Evolutionary conservation across 2,329 filamentous ascomycete species (phyloP).

Genomic region (Aspergillus pseudoviridinutans): DNA sequence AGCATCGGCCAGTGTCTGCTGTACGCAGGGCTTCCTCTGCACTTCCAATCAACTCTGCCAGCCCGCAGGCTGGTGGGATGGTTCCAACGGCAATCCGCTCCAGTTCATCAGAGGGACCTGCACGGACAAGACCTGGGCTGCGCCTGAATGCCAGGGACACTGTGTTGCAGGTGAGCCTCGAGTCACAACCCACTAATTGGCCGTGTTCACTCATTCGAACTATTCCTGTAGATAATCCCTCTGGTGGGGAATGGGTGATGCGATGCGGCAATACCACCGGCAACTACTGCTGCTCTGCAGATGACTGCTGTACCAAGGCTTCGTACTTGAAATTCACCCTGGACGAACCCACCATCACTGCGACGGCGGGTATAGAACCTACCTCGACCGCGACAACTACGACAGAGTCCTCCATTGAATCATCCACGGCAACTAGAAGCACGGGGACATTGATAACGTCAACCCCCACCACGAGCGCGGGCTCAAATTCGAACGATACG

Average conservation of each 20-base stretch:
- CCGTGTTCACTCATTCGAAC: background rate
- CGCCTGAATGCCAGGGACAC: conserved; percentile 1
- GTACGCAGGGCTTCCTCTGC: conserved; percentile 4
- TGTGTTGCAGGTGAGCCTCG: conserved; percentile 3
- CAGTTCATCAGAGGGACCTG: conserved; percentile 5
- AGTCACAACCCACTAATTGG: background rate
- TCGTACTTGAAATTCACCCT: background rate
- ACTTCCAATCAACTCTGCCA: conserved; percentile 3
- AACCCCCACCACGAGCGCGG: background rate
- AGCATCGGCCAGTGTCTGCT: conserved; percentile 3
- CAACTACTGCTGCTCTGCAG: conserved; percentile 4
- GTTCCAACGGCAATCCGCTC: background rate
- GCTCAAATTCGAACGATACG: background rate
- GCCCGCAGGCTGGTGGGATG: conserved; percentile 2
- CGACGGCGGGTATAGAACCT: background rate
- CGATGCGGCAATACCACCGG: background rate
- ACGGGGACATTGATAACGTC: background rate
- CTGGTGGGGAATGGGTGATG: conserved; percentile 3
- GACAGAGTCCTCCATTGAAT: background rate
- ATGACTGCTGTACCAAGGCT: conserved; percentile 2
- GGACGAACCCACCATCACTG: background rate
- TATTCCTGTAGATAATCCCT: background rate
- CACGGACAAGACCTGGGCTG: conserved; percentile 3
- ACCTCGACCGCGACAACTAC: background rate
- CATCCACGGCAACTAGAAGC: background rate